Conservation (phyloP, 2,329 filamentous ascomycete genomes). For the Penicillium vulpinum region DNA sequence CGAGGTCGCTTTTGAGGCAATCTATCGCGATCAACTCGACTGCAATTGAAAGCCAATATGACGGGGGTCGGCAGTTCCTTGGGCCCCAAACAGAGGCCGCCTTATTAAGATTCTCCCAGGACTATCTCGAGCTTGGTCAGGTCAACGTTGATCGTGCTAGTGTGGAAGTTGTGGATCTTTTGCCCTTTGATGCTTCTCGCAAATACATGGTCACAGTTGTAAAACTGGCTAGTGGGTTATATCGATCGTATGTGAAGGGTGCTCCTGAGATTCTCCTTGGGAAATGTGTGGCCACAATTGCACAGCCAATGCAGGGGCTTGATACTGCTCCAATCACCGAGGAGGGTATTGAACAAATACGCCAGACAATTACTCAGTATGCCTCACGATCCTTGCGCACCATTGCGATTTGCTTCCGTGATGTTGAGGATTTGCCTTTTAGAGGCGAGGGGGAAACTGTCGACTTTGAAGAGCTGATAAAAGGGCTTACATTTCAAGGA, state of each 20-base stretch:
- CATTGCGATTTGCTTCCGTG: slow-evolving; percentile 69
- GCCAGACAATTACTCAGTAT: slow-evolving; percentile 36
- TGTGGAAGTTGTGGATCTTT: slow-evolving; percentile 62
- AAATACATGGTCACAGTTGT: slow-evolving; percentile 59
- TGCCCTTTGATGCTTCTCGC: slow-evolving; percentile 71
- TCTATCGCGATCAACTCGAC: slow-evolving; percentile 56
- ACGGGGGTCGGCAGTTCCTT: slow-evolving; percentile 63
- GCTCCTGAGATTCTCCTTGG: slow-evolving; percentile 45
- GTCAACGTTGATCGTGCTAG: slow-evolving; percentile 61
- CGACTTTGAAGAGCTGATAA: slow-evolving; percentile 59
- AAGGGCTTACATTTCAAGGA: slow-evolving; percentile 64
- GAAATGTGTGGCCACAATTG: slow-evolving; percentile 28
- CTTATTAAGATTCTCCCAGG: slow-evolving; percentile 63
- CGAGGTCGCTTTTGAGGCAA: slow-evolving; percentile 28
- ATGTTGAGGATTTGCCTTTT: slow-evolving; percentile 64
- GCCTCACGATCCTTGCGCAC: slow-evolving; percentile 64
- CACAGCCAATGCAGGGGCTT: slow-evolving; percentile 6
- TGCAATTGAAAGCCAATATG: slow-evolving; percentile 69
- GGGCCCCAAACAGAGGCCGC: slow-evolving; percentile 75
- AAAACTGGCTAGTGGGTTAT: slow-evolving; percentile 33
- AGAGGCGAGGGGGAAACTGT: neutral
- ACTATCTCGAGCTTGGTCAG: slow-evolving; percentile 61
- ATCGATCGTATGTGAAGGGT: slow-evolving; percentile 47
- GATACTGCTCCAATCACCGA: neutral
- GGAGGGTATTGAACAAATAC: slow-evolving; percentile 20